A percentile compares a stretch with the other conserved stretches of the same genome.
phyloP scores from a whole-genome alignment of 306 rosid genomes.

The Psophocarpus tetragonolobus region DNA sequence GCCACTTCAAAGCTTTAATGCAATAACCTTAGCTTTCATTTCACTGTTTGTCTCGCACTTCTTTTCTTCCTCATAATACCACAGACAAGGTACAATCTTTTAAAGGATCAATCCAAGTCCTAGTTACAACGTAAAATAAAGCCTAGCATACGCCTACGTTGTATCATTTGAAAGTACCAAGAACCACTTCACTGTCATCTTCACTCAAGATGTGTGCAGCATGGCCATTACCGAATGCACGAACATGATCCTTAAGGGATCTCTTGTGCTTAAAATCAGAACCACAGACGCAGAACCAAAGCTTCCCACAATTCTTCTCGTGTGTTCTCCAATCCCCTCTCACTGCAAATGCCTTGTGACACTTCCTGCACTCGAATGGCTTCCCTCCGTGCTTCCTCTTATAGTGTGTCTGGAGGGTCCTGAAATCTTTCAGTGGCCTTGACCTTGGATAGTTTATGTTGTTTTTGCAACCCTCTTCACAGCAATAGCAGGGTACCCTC shows the following conservation, averaged over 20 bases:
- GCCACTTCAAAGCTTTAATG: neutral
- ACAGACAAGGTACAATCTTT: slow-evolving; percentile 1
- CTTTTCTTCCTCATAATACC: neutral
- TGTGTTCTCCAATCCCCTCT: slow-evolving; percentile 83
- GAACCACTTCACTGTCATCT: neutral
- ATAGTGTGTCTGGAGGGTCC: slow-evolving; percentile 78
- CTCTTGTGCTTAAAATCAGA: slow-evolving; percentile 80
- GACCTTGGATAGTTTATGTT: slow-evolving; percentile 64
- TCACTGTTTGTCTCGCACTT: slow-evolving; percentile 14
- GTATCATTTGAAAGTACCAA: slow-evolving; percentile 19
- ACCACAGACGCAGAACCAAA: slow-evolving; percentile 76
- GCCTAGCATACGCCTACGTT: neutral
- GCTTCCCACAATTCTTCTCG: slow-evolving; percentile 78
- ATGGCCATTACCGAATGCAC: slow-evolving; percentile 73
- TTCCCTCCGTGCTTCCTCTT: slow-evolving; percentile 77
- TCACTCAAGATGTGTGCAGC: slow-evolving; percentile 54
- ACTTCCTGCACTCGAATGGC: slow-evolving; percentile 64
- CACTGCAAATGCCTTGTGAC: slow-evolving; percentile 68
- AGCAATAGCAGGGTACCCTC: slow-evolving; percentile 70
- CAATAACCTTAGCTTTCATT: slow-evolving; percentile 2
- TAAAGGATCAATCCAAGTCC: neutral
- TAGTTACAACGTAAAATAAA: neutral
- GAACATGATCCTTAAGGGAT: slow-evolving; percentile 71
- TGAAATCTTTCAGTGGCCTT: slow-evolving; percentile 69
- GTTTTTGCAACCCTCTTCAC: slow-evolving; percentile 78